Base-by-base conservation (phyloP, 257 asterid genomes). In the Gynochthodes officinalis region DNA sequence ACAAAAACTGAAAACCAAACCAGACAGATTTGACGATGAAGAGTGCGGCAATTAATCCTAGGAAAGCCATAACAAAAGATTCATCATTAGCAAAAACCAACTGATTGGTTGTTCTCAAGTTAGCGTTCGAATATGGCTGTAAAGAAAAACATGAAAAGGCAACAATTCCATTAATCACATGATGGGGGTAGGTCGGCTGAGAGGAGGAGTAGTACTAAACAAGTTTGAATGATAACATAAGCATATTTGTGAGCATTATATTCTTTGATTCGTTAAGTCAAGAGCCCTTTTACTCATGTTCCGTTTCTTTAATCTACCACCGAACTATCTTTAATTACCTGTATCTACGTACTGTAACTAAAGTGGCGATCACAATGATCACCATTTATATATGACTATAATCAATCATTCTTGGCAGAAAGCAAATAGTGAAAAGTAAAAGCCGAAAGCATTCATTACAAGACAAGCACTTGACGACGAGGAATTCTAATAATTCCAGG, bases 71-170 rank as follows among this genome's bases (percentile, higher is more conserved):
- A 67, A 67, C 59, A 44, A 64, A 58, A 42, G 39, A 19, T 55
- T 23, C 59, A 39, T 65, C n/a, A 52, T 48, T 73, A 73, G 54
- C 67, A 57, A 53, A 35, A 48, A 39, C 32, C 61, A n/a, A 67
- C 46, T 49, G 2, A 25, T 63, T 63, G 46, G 12, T 7, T 64
- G 2, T 39, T 32, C 70, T 21, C n/a, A 32, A 73, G 23, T 32
- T 42, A 59, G 27, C 18, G n/a, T 42, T 70, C 55, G 42, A 30
- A 4, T 32, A 35, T 25, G 19, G 25, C 57, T 6, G 11, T 57
- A 52, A 28, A 64, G 33, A 27, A 32, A 25, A 40, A 53, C 32
- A 40, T 53, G 66, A 42, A 50, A 73, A 21, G 33, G n/a, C 25
- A 30, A 32, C 18, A 55, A 30, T 63, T 60, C 54, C 27, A 44